Evolutionary conservation across 2,329 filamentous ascomycete genomes (phyloP).

Genomic region (Colletotrichum musicola): DNA sequence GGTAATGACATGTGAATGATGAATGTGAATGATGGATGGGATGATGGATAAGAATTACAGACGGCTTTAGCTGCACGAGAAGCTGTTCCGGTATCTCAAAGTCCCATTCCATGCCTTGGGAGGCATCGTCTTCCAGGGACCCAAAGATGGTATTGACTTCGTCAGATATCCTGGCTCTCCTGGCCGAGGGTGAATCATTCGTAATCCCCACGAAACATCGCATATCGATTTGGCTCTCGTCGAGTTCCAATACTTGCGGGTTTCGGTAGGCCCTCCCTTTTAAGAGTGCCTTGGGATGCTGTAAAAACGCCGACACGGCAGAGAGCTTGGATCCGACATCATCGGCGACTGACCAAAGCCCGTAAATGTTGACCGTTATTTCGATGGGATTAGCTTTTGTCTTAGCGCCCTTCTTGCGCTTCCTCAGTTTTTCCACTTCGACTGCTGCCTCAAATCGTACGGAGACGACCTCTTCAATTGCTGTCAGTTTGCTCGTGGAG

Average conservation of each 20-base stretch:
- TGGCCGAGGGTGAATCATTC: background rate
- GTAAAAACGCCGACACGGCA: background rate
- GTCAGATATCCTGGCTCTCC: background rate
- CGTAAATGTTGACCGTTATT: background rate
- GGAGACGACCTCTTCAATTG: background rate
- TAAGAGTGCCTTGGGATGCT: background rate
- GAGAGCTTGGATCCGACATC: background rate
- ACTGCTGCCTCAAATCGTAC: background rate
- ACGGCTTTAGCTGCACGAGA: background rate
- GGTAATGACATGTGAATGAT: too few relatives aligned
- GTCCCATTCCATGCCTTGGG: background rate
- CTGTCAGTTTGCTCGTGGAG: background rate
- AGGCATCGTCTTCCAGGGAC: background rate
- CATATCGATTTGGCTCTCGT: background rate
- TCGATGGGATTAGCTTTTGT: background rate
- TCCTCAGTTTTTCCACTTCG: background rate
- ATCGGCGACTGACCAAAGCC: background rate
- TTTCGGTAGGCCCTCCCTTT: background rate
- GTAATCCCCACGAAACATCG: background rate
- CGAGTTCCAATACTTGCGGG: background rate
- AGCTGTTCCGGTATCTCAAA: too few relatives aligned
- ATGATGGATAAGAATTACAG: background rate
- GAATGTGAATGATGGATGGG: background rate
- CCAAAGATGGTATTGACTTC: background rate
- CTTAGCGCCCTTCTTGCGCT: background rate